Evolutionary conservation across 768 basidiomycete genomes (phyloP).

Genomic region (Tremella yokohamensis): DNA sequence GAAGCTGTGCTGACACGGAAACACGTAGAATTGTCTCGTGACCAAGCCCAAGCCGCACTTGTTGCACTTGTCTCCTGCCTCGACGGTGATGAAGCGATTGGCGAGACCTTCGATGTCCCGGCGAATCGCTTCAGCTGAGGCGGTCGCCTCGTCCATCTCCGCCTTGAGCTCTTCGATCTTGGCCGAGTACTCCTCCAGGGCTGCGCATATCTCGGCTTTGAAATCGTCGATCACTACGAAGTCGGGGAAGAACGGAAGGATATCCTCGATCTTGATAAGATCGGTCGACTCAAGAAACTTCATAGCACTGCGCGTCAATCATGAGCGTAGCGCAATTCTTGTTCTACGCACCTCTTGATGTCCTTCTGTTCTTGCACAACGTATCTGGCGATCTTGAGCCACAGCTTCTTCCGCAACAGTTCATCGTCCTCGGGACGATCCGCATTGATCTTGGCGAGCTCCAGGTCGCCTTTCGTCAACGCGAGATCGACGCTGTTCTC

Average conservation of each 20-base stretch:
- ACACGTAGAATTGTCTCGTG: conserved; percentile 87
- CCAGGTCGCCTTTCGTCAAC: conserved; percentile 87
- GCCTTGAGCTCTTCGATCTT: conserved; percentile 83
- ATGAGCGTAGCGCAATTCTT: background rate
- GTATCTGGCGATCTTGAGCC: conserved; percentile 98
- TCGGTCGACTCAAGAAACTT: conserved; percentile 90
- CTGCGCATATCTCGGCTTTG: conserved; percentile 96
- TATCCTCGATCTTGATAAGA: conserved; percentile 95
- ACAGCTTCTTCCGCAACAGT: conserved; percentile 81
- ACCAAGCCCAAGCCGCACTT: conserved; percentile 72
- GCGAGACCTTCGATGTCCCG: conserved; percentile 78
- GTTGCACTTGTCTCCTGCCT: conserved; percentile 79
- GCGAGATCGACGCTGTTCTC: conserved; percentile 96
- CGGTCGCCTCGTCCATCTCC: conserved; percentile 96
- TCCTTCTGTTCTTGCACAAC: conserved; percentile 98
- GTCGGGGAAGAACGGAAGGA: conserved; percentile 98
- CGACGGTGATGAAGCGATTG: conserved; percentile 87
- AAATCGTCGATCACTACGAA: conserved; percentile 99
- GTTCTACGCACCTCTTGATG: conserved; percentile 79
- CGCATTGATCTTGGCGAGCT: conserved; percentile 90
- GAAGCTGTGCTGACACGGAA: conserved; percentile 96
- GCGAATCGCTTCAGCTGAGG: conserved; percentile 87
- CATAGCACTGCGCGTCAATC: conserved; percentile 70
- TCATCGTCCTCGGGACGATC: conserved; percentile 91
- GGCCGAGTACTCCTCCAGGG: conserved; percentile 86